Percentiles rank a stretch among this genome's conserved stretches.
Conservation (phyloP, 169 alveolate genomes). For the Plasmodium berghei region DNA sequence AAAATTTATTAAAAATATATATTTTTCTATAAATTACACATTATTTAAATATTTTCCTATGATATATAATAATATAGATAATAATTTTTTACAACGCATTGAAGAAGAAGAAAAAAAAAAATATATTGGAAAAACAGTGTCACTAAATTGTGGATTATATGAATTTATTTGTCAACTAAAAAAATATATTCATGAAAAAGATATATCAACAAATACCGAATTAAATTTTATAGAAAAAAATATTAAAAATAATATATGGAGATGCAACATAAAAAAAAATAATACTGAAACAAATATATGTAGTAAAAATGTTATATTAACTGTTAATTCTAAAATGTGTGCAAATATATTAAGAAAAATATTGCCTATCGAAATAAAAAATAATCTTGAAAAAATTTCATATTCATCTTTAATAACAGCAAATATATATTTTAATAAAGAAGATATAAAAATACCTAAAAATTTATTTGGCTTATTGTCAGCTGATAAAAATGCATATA, state of each 20-base stretch:
- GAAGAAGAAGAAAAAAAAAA: slow-evolving; percentile 29
- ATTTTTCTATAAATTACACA: not conserved
- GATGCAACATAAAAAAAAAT: slow-evolving; percentile 6
- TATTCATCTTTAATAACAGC: slow-evolving; percentile 25
- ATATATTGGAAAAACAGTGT: slow-evolving; percentile 23
- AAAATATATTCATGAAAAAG: slow-evolving; percentile 12
- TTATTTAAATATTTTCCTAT: not conserved
- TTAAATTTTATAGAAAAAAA: slow-evolving; percentile 22
- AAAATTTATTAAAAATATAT: not conserved
- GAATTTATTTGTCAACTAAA: slow-evolving; percentile 28
- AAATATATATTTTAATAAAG: slow-evolving; percentile 28
- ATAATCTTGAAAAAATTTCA: slow-evolving; percentile 8
- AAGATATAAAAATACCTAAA: slow-evolving; percentile 31
- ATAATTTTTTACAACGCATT: not conserved
- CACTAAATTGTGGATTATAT: slow-evolving; percentile 32
- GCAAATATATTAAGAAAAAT: slow-evolving; percentile 39
- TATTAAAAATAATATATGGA: slow-evolving; percentile 19
- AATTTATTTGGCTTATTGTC: slow-evolving; percentile 54
- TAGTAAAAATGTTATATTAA: slow-evolving; percentile 21
- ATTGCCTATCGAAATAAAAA: slow-evolving; percentile 12
- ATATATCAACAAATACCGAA: slow-evolving; percentile 37
- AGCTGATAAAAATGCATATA: slow-evolving; percentile 26
- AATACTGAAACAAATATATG: slow-evolving; percentile 1
- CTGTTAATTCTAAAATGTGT: slow-evolving; percentile 63
- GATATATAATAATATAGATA: not conserved